Percentiles rank a stretch among this genome's conserved stretches.
phyloP scores from a whole-genome alignment of 2,329 filamentous ascomycete species.

The Penicillium sp. region DNA sequence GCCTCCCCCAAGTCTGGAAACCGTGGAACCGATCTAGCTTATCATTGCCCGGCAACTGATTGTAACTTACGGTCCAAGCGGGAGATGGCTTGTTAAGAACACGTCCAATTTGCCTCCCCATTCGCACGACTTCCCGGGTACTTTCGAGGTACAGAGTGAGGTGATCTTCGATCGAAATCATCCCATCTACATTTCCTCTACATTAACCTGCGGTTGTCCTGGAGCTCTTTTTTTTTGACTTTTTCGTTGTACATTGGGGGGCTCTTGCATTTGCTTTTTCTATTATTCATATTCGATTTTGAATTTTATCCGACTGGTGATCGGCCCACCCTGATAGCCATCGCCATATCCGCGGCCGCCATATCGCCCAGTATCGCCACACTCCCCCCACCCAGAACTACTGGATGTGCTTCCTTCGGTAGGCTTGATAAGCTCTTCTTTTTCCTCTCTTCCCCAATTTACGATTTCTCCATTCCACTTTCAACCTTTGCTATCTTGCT shows the following conservation, averaged over 20 bases:
- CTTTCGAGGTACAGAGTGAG: slow-evolving; percentile 21
- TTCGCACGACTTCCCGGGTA: slow-evolving; percentile 19
- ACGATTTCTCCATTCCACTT: neutral
- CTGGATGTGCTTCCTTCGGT: slow-evolving; percentile 14
- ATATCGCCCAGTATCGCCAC: slow-evolving; percentile 12
- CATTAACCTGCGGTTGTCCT: slow-evolving; percentile 13
- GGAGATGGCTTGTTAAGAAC: slow-evolving; percentile 15
- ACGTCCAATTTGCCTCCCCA: slow-evolving; percentile 9
- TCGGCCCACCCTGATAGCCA: slow-evolving; percentile 16
- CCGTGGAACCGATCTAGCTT: slow-evolving; percentile 1
- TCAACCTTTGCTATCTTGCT: neutral
- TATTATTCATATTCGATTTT: slow-evolving; percentile 1
- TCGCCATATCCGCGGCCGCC: slow-evolving; percentile 3
- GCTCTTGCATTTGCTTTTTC: slow-evolving; percentile 9
- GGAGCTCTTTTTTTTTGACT: slow-evolving; percentile 1
- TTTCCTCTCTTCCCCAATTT: neutral
- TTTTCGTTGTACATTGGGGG: slow-evolving; percentile 11
- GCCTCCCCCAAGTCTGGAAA: neutral
- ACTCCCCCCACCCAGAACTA: slow-evolving; percentile 7
- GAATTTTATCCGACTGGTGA: slow-evolving; percentile 9
- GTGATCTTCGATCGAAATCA: slow-evolving; percentile 17
- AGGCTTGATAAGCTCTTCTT: slow-evolving; percentile 18
- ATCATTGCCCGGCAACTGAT: neutral
- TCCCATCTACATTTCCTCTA: slow-evolving; percentile 3
- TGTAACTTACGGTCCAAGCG: slow-evolving; percentile 14